Conservation (phyloP, 2,329 filamentous ascomycete species). For the Shiraia bambusicola region DNA sequence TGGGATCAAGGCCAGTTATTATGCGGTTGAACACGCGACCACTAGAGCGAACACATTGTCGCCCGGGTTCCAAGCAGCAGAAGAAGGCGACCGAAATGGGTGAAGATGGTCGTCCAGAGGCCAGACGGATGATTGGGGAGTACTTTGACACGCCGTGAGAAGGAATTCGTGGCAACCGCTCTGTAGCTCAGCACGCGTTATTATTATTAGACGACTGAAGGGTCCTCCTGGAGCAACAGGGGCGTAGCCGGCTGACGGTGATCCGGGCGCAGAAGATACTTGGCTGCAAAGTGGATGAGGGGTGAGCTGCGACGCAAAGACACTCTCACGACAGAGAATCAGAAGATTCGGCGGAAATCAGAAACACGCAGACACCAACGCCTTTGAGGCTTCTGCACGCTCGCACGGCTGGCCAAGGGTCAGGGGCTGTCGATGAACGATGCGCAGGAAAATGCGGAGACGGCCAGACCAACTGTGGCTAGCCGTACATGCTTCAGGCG, state of each 20-base stretch:
- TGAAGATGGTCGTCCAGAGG: constrained; percentile 20
- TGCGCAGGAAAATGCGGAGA: constrained; percentile 46
- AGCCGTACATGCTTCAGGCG: constrained; percentile 42
- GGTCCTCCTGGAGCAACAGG: constrained; percentile 17
- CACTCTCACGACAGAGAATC: constrained; percentile 40
- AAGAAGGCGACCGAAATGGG: constrained; percentile 22
- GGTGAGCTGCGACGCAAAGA: constrained; percentile 29
- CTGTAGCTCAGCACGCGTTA: constrained; percentile 26
- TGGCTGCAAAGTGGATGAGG: constrained; percentile 24
- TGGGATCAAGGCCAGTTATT: constrained; percentile 30
- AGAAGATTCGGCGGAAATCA: constrained; percentile 36
- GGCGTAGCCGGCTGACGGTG: constrained; percentile 26
- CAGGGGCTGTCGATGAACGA: constrained; percentile 44
- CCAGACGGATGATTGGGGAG: constrained; percentile 28
- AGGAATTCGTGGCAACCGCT: constrained; percentile 27
- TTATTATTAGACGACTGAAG: constrained; percentile 28
- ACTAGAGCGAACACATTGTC: constrained; percentile 42
- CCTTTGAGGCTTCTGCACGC: constrained; percentile 46
- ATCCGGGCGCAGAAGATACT: constrained; percentile 20
- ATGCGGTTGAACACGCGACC: constrained; percentile 30
- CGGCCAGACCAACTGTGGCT: constrained; percentile 42
- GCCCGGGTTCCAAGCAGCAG: constrained; percentile 36
- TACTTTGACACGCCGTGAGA: constrained; percentile 36
- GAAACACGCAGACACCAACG: constrained; percentile 40
- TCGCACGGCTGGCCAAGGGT: constrained; percentile 42